Evolutionary conservation across 768 basidiomycete species (phyloP), one percentile per base, ranked within the genome.

Genomic region (Gyrodon lividus): DNA sequence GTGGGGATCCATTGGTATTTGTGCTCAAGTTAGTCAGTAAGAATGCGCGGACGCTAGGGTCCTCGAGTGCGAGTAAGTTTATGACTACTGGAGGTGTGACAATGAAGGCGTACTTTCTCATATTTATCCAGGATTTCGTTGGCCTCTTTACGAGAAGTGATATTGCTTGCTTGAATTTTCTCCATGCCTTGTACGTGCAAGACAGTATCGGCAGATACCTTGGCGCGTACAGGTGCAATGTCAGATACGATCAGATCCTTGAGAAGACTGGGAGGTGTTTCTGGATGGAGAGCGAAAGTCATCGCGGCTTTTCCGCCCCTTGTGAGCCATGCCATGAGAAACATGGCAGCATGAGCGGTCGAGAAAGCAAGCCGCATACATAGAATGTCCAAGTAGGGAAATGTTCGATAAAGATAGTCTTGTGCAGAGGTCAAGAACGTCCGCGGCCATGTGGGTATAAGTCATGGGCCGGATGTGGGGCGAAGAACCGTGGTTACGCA

Each of bases 261-360:
- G 5, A 89, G 67, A 4, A 77, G 60, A 22, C 72, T 61, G 4
- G 64, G 31, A 0, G 77, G 75, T 1, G 77, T 72, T 6, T 72
- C 65, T 5, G 77, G 67, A 48, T 70, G 58, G 66, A 77, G 75
- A 1, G 88, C 87, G 14, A 86, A 70, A 1, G 83, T 63, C 87
- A 90, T 89, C 0, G 87, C 87, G 3, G 81, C 84, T 65, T 92
- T 94, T 19, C 90, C 92, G 45, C 92, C 92, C 90, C 89, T 92
- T 56, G 37, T 22, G 8, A 43, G 58, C 8, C 31, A 4, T 5
- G n/a, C 4, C 16, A 46, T 51, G 33, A 62, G 41, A 30, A 46
- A 24, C 12, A 20, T 24, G 19, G 26, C 5, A 26, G 6, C 6
- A 52, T 16, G 16, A 30, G 12, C 10, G 14, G 6, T 26, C 17